phyloP scores from a whole-genome alignment of 768 basidiomycete genomes.

The Leucocoprinus leucothites region DNA sequence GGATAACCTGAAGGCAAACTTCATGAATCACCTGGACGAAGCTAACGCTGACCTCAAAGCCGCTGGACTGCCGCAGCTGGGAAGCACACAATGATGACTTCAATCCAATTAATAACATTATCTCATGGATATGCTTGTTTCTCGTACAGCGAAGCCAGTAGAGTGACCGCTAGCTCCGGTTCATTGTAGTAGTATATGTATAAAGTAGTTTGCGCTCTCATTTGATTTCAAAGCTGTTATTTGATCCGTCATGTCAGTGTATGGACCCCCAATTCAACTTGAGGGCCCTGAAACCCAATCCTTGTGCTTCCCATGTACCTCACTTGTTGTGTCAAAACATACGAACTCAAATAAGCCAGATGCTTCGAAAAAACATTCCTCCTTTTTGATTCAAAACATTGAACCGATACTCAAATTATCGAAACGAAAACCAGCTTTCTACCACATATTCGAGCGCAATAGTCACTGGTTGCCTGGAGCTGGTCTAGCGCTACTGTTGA shows the following conservation, averaged over 20 bases:
- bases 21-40: slow-evolving; percentile 54
- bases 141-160: too few relatives aligned
- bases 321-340: not conserved
- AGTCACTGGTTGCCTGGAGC: too few relatives aligned
- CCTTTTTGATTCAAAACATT: not conserved
- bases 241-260: not conserved
- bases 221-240: not conserved
- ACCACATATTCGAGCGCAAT: too few relatives aligned
- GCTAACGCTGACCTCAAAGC: slow-evolving; percentile 48
- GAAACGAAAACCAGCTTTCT: not conserved
- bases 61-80: slow-evolving; percentile 33
- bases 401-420: not conserved
- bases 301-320: too few relatives aligned
- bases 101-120: too few relatives aligned
- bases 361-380: not conserved
- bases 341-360: not conserved
- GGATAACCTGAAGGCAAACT: slow-evolving; percentile 56
- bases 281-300: not conserved
- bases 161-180: too few relatives aligned
- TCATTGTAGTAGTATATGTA: too few relatives aligned
- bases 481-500: too few relatives aligned
- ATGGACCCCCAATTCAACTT: not conserved
- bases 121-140: too few relatives aligned
- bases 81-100: slow-evolving; percentile 11
- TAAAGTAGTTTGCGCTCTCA: too few relatives aligned